Evolutionary conservation across 2,329 filamentous ascomycete species (phyloP), one percentile per base, ranked within the genome.

Genomic region (Ceratocystis eucalypticola): DNA sequence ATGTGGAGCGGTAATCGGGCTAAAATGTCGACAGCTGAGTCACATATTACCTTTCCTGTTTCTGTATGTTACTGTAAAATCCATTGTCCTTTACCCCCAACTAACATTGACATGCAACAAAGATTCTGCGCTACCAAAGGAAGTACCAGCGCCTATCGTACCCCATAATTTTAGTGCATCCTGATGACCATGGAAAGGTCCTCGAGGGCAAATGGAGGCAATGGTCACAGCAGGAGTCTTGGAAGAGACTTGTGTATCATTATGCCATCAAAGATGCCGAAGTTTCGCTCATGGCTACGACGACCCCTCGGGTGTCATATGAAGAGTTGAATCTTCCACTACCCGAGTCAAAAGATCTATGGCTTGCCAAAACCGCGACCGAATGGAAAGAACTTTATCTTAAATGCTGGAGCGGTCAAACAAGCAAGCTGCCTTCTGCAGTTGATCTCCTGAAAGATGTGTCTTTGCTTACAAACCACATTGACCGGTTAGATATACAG

Each of bases 311-410:
- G 22, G 83, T 89, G 69, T 87, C 86, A 0, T 90, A 88, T 70
- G 80, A 85, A 0, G 88, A 90, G 70, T 75, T 90, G 62, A 82
- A 82, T 3, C 75, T 89, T 2, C 85, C 86, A 1, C 74, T 91
- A 0, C 87, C 88, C 0, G 82, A 82, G 68, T 77, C 82, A 0
- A 79, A 80, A 65, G 78, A 81, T 12, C 73, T 91, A 1, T 91
- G 88, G 88, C 79, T 83, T 61, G 87, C 88, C 1, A 79, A 80
- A 37, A 80, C 80, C 0, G 85, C 87, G 1, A 71, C 76, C 20
- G 81, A 84, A 68, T 91, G 88, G 87, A 88, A 87, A 72, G 73
- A 76, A 6, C 75, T 80, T 0, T 88, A 84, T 69, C 74, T 88
- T 2, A 72, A 77, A 71, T 68, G 75, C 28, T 71, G 75, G 5